Percentiles rank a stretch among this genome's conserved stretches.
Conservation (phyloP, 768 basidiomycete genomes). For the Podaxis mareebaensis region DNA sequence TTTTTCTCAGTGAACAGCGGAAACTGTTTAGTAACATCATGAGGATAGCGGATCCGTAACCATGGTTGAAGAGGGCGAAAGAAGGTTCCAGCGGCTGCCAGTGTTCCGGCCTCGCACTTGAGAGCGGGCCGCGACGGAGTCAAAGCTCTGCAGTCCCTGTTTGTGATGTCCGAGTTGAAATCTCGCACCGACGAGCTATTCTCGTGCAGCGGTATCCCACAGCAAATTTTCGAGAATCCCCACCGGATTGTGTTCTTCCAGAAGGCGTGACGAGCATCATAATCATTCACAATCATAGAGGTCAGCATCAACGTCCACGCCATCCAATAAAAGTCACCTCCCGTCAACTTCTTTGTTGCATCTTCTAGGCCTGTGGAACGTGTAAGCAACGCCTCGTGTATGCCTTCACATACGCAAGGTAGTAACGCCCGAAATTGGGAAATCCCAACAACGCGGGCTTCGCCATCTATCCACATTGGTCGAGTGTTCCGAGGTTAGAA, state of each 20-base stretch:
- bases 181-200: background rate
- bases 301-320: background rate
- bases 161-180: conserved; percentile 2
- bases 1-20: background rate
- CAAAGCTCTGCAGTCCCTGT: background rate
- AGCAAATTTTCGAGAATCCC: background rate
- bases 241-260: background rate
- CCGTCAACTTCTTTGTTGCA: background rate
- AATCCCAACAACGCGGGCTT: background rate
- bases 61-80: background rate
- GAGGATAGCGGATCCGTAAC: background rate
- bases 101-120: background rate
- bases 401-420: background rate
- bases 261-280: background rate
- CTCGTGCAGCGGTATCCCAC: background rate
- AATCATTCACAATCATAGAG: background rate
- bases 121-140: background rate
- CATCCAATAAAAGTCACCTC: background rate
- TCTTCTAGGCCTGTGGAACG: conserved; percentile 6
- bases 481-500: conserved; percentile 2
- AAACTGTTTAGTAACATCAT: background rate
- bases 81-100: background rate
- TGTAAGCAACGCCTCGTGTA: conserved; percentile 1
- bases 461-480: conserved; percentile 7
- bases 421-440: background rate